phyloP scores from a whole-genome alignment of 2,329 filamentous ascomycete genomes.

The Botrytis tulipae region DNA sequence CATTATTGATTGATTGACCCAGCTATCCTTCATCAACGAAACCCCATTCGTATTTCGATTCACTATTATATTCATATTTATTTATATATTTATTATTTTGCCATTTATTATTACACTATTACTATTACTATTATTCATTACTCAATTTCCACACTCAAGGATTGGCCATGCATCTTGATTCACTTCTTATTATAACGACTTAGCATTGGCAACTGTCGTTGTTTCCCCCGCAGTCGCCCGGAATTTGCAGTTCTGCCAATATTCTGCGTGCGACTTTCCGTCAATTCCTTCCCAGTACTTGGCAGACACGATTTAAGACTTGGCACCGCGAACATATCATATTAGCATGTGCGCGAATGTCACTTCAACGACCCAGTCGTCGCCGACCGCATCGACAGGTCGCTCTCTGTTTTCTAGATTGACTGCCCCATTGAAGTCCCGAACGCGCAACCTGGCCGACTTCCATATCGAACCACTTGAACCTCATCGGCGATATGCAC shows the following conservation, averaged over 20 bases:
- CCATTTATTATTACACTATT: background rate
- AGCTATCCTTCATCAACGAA: background rate
- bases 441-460: slow-evolving; percentile 66
- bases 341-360: slow-evolving; percentile 39
- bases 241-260: slow-evolving; percentile 17
- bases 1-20: background rate
- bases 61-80: background rate
- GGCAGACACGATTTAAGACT: slow-evolving; percentile 28
- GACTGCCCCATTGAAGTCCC: slow-evolving; percentile 45
- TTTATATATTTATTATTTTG: background rate
- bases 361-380: slow-evolving; percentile 31
- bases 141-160: background rate
- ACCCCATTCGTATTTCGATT: background rate
- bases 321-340: slow-evolving; percentile 28
- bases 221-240: slow-evolving; percentile 17
- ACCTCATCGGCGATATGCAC: slow-evolving; percentile 72
- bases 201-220: slow-evolving; percentile 17
- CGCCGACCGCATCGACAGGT: slow-evolving; percentile 30
- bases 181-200: slow-evolving; percentile 10
- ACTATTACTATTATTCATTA: background rate
- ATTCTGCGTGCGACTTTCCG: slow-evolving; percentile 17
- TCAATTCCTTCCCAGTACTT: slow-evolving; percentile 28
- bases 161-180: slow-evolving; percentile 16
- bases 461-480: slow-evolving; percentile 77
- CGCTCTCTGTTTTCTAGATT: slow-evolving; percentile 43